Base-by-base conservation (phyloP, 2,329 filamentous ascomycete genomes). In the Arthrobotrys pseudoclavata region DNA sequence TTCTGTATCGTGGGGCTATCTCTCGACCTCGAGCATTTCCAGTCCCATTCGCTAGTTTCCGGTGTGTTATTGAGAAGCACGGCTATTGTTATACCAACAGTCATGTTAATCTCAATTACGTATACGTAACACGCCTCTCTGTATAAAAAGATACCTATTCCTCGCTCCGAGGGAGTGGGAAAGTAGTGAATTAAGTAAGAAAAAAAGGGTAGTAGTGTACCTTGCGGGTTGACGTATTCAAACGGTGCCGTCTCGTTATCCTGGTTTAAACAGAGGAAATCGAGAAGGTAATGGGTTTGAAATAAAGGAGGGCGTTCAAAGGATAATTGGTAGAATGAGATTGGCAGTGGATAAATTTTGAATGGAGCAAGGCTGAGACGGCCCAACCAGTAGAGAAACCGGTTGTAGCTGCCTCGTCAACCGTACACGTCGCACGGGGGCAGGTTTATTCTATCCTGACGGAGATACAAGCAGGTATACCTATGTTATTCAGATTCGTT, bases 211-310 rank as follows among this genome's bases (percentile, higher is more conserved):
- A 20, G 18, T 53, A 48, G 18, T 18, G 22, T 70, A 70, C 67
- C 67, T 70, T 57, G 40, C 4, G 55, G 67, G 9, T 63, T 26
- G 6, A 70, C 67, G 55, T 53, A 70, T 70, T 52, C 20, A 48
- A 48, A 70, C 18, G 45, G 67, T 31, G 67, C 45, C 20, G 34
- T 42, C n/a, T 69, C 45, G 37, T n/a, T 40, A 22, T 47, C 64
- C 53, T 29, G 48, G 3, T 15, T 22, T 34, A 45, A 20, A 45
- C 40, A 61, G 40, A 53, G 9, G 37, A 68, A 45, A 13, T 26
- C 26, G 18, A 53, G 22, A 3, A 57, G 34, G 18, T 68, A 68
- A 18, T 68, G 50, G 2, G 50, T 47, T 57, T 42, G 34, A 22
- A 45, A 68, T 42, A 48, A 10, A 7, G 34, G 48, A 5, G 31